These are phyloP conservation scores for Leersia perrieri DNA, from an alignment of 176 grass and related monocot species.

Conservation along the genomic window DNA sequence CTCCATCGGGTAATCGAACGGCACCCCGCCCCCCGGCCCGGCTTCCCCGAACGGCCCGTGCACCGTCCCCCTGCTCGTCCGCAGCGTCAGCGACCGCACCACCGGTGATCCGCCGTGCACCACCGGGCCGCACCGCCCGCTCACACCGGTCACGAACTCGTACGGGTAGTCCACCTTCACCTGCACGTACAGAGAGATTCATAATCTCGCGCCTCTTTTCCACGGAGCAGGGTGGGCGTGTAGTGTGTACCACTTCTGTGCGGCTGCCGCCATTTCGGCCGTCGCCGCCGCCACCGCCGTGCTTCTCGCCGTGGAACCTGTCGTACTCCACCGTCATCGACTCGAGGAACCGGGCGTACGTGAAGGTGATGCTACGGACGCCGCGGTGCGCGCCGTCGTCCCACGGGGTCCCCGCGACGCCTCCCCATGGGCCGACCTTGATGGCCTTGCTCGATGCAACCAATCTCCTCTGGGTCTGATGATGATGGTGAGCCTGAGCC, in stretches of 20 bases:
- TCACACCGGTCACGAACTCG: slow-evolving; percentile 23
- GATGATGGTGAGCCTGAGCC: neutral
- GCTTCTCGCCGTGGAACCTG: slow-evolving; percentile 19
- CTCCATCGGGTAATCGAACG: slow-evolving; percentile 32
- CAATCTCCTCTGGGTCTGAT: slow-evolving; percentile 17
- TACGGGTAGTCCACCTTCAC: slow-evolving; percentile 20
- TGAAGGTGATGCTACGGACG: slow-evolving; percentile 36
- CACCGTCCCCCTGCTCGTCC: neutral
- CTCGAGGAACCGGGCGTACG: slow-evolving; percentile 25
- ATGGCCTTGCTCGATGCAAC: slow-evolving; percentile 44
- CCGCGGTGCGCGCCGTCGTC: slow-evolving; percentile 35
- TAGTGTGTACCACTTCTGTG: too few relatives aligned
- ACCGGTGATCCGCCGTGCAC: neutral
- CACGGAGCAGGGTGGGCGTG: too few relatives aligned
- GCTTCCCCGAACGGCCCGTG: slow-evolving; percentile 25
- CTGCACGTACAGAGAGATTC: neutral
- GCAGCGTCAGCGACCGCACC: slow-evolving; percentile 14
- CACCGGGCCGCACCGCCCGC: neutral
- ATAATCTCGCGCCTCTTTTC: too few relatives aligned
- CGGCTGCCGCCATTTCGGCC: neutral
- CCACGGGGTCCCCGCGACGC: slow-evolving; percentile 38
- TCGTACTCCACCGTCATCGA: slow-evolving; percentile 35
- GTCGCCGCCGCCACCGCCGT: slow-evolving; percentile 15
- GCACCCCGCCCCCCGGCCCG: slow-evolving; percentile 11
- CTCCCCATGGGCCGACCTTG: slow-evolving; percentile 42